Base-by-base conservation (phyloP, 148 eudicot genomes). In the Selenicereus undatus region DNA sequence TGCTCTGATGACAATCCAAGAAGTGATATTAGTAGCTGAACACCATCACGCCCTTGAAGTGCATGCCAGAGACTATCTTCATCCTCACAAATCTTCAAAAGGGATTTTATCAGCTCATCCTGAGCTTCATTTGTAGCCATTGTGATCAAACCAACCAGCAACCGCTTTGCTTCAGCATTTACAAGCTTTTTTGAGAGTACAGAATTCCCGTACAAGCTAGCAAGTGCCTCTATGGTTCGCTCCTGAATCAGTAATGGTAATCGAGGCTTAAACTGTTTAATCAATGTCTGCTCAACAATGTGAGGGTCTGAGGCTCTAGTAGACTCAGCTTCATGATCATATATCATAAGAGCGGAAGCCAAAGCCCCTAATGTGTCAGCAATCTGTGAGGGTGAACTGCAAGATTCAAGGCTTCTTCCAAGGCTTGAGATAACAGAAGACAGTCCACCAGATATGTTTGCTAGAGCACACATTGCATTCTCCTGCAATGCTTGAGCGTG, bases 401-500 rank as follows among this genome's bases (percentile, higher is more conserved):
- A 97, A 43, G 98, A 97, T 81, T 94, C 98, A 77, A 97, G 99
- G 83, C 98, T 97, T 86, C 90, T 95, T 65, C 98, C 99, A 84
- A 97, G 96, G 85, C 99, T 97, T 78, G 97, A 89, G 77, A 97
- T 94, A 84, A 97, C 99, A 82, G 90, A 94, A 8, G 99, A 94
- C 87, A 96, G 81, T 30, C 99, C 99, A 77, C 99, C 99, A 88
- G 99, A 96, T 77, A 96, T 96, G 82, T 96, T 94, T 71, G 99
- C 99, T 83, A 96, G 91, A 80, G 99, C 99, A 85, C 98, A 92
- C 99, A 94, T 94, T 39, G 99, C 99, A 89, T 97, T 94, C 89
- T 97, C 99, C 80, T 96, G 99, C 87, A 96, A 89, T 62, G 97
- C 95, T 89, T 97, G 99, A 75, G 98, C 99, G 82, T 90, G 85